Evolutionary conservation across 2,329 filamentous ascomycete genomes (phyloP), one percentile per base, ranked within the genome.

Genomic region (Trichoderma aggressivum): DNA sequence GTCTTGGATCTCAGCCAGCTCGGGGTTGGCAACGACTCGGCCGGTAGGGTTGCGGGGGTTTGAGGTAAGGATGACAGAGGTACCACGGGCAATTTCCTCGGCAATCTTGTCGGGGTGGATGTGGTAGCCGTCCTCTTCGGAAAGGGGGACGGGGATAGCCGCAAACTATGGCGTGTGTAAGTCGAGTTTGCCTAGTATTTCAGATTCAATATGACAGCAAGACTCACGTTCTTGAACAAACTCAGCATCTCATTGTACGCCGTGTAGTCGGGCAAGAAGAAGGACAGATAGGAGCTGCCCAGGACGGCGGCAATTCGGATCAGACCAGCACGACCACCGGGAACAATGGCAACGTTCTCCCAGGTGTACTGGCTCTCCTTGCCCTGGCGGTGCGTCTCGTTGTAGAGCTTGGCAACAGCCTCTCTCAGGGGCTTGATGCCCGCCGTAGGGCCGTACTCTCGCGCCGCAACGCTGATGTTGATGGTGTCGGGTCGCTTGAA

Each of bases 181-280:
- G 63, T 21, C 34, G 50, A 55, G 26, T 5, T 7, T 47, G 47
- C 34, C 5, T 32, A 16, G 28, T 11, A 7, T 50, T 26, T 36
- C 39, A n/a, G 7, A 8, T 26, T 8, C 36, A 39, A 30, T n/a
- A 18, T 4, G 10, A n/a, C 14, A 16, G 7, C 10, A 61, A 69
- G 30, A 69, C 87, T 76, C 77, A 90, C 89, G 81, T 97, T 97
- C 83, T 93, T 94, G 87, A 98, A 98, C 72, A 98, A 85, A 71
- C 91, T 94, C 83, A 98, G 83, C 94, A 98, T 98, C 85, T 98
- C 94, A 79, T 97, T 97, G 86, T 98, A 98, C 2, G 95, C 95
- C 3, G 94, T 97, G 84, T 98, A 98, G 81, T 98, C 92, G 59
- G 93, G 93, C 79, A 97, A 93, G 82, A 97, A 97, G 87, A 98